Evolutionary conservation across 2,329 filamentous ascomycete species (phyloP), one percentile per base, ranked within the genome.

Genomic region (Penicillium sp.): DNA sequence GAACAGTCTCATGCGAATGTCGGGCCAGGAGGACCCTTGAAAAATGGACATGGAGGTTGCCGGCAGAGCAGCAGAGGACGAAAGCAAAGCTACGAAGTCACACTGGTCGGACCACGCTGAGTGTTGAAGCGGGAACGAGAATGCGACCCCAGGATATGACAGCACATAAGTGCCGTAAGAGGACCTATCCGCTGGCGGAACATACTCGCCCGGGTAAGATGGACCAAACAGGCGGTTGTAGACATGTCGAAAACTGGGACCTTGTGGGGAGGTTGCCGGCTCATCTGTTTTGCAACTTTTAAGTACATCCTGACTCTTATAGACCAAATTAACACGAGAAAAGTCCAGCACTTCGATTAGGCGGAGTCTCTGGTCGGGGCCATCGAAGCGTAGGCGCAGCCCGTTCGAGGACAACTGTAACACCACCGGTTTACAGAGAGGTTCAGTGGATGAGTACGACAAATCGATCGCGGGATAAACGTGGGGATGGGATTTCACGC

Each of bases 151-250:
- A 1, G 93, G 92, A 74, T 97, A 99, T 1, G 93, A 97, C 31
- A 99, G 79, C 31, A 96, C 86, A 69, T 97, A 99, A 22, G 85
- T 89, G 15, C 92, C 92, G 55, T 81, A 77, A 15, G 80, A 78
- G 11, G 81, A 79, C 3, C 78, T 79, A 1, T 78, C 68, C 6
- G 75, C 72, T 1, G 90, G 85, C 8, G 88, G 82, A 35, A 96
- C 82, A 68, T 93, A 99, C 78, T 99, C 94, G 60, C 94, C 94
- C 1, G 89, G 89, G 71, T 96, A 97, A 0, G 93, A 95, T 18
- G 92, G 92, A 0, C 94, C 94, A 60, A 99, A 87, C n/a, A 97
- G 80, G 51, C 90, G 87, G 67, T 96, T 91, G 72, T 97, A 99
- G 62, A 99, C 88, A 72, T 95, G 90, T 56, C 88, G 84, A 72